Base-by-base conservation (phyloP, 805 yeast species). In the Hanseniaspora lachancei region DNA sequence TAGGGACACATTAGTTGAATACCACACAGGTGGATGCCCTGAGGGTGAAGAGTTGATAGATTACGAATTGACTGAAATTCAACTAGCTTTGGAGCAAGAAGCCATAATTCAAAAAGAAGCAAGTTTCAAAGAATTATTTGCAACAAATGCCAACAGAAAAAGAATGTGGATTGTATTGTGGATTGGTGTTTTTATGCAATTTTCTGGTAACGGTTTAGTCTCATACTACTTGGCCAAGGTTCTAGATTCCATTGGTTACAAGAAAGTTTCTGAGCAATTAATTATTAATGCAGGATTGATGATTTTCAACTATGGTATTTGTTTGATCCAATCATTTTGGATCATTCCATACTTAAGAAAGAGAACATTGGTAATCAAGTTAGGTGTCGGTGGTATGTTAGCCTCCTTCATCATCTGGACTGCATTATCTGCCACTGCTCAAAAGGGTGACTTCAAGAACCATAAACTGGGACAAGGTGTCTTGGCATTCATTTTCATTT, bases 191-290 rank as follows among this genome's bases (percentile, higher is more conserved):
- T 61, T 73, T 58, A 68, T 68, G 73, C 78, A 75, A 60, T 62
- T 74, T 39, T 73, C 78, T 16, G 80, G 81, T 61, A 76, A 75
- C 61, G 78, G 77, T 55, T 65, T 77, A 58, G 76, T 76, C 29
- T 72, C 78, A 2, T 77, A 76, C 69, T 77, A 77, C 64, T 67
- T 77, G 59, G 66, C 71, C 57, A 70, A 72, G 61, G 82, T 79
- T 13, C 70, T 79, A 60, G 62, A 68, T 57, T 72, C 78, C 32
- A 76, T 78, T 62, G 82, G 82, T 57, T 74, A 78, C 60, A 74
- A 76, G 49, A 70, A 68, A n/a, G 65, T 70, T 24, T 66, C 66
- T 52, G 65, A 67, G 54, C 78, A 78, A 64, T 70, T 77, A 55
- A 63, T 73, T 48, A 72, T 77, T 62, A 77, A 78, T 62, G 80